Evolutionary conservation across 2,329 filamentous ascomycete species (phyloP), one percentile per base, ranked within the genome.

Genomic region (Aspergillus persii): DNA sequence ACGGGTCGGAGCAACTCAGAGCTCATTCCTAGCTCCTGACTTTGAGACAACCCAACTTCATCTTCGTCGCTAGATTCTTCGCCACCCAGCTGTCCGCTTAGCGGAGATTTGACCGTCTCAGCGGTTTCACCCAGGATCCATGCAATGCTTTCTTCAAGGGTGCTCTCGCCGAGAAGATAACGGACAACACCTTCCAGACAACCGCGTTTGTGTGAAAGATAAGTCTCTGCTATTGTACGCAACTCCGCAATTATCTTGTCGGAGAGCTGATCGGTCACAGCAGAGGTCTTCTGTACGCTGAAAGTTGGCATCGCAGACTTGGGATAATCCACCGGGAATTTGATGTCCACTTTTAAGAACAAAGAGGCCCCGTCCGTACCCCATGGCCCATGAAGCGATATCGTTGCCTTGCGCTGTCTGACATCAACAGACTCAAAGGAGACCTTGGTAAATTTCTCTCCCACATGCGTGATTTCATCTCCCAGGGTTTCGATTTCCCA

Each of bases 61-160:
- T 93, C 90, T 61, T 91, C 89, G 62, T 92, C 89, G 67, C 90
- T 96, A 3, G 92, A 97, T 65, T 91, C 94, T 64, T 95, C 91
- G 58, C 90, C 89, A 31, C 75, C 79, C 41, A 80, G 57, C 50
- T 71, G 70, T 18, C 72, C 71, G 53, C 78, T 72, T 57, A 76
- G 63, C 12, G 78, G 73, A 49, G 77, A 75, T 61, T 81, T 77
- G 55, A 80, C 64, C 61, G 77, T 73, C 64, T 78, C 67, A 7
- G 86, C 74, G 63, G 90, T 87, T 63, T 86, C 82, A 9, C 88
- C 84, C 50, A 80, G 76, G 51, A 78, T 76, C 74, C 73, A 80
- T 57, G 74, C 71, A 29, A 85, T 77, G 60, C 81, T 85, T 46
- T 88, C 84, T 61, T 87, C 81, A 4, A 88, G 74, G 56, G 75